phyloP scores from a whole-genome alignment of 345 rosid genomes.

The Eucalyptus sideroxylon region DNA sequence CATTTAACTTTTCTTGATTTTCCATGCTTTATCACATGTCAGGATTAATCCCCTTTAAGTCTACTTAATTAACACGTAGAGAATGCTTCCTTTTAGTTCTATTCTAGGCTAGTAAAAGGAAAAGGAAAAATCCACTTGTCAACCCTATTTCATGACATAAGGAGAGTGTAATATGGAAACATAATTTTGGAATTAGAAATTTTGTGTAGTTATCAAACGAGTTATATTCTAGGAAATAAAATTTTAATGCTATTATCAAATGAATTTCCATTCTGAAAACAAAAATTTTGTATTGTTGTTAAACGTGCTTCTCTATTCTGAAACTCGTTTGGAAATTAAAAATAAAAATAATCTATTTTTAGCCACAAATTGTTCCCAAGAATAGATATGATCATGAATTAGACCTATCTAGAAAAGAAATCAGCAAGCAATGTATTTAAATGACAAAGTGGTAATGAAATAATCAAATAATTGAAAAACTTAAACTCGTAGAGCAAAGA shows the following conservation, averaged over 20 bases:
- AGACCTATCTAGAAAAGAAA: not conserved
- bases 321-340: too few species aligned
- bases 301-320: too few species aligned
- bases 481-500: not conserved
- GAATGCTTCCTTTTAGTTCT: not conserved
- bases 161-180: not conserved
- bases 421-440: too few species aligned
- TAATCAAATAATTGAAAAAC: not conserved
- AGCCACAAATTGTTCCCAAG: not conserved
- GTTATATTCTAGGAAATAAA: too few species aligned
- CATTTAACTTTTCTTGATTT: not conserved
- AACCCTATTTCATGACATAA: not conserved
- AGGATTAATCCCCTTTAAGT: not conserved
- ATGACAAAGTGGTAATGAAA: not conserved
- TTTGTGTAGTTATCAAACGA: too few species aligned
- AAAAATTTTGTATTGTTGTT: fast-evolving
- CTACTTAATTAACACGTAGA: not conserved
- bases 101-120: not conserved
- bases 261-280: fast-evolving
- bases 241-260: not conserved
- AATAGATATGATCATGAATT: not conserved
- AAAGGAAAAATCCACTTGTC: not conserved
- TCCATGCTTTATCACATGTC: not conserved
- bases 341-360: too few species aligned
- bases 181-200: too few species aligned